Conservation (phyloP, 192 early-diverging fungal species). For the Obelidium mucronatum region DNA sequence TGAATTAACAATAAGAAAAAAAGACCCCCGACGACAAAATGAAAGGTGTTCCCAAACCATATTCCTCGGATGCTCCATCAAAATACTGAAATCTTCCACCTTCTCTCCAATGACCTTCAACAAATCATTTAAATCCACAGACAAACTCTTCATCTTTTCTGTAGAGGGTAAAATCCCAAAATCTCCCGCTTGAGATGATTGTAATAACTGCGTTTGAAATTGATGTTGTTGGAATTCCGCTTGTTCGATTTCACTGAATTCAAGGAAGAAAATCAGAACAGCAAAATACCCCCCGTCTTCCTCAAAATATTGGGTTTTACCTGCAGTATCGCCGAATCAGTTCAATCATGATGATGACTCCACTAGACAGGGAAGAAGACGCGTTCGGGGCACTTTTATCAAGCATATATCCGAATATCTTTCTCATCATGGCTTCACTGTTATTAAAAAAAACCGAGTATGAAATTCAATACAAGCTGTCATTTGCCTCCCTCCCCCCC, state of each 20-base stretch:
- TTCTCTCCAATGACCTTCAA: constrained; percentile 83
- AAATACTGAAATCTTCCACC: constrained; percentile 76
- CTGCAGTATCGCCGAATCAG: constrained; percentile 96
- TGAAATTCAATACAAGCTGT: background rate
- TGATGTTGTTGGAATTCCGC: constrained; percentile 67
- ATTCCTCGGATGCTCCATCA: constrained; percentile 78
- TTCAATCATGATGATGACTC: constrained; percentile 97
- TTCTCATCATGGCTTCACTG: constrained; percentile 78
- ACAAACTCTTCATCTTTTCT: constrained; percentile 58
- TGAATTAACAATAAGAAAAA: constrained; percentile 2
- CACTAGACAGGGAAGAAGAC: constrained; percentile 90
- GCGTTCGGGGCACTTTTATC: constrained; percentile 75
- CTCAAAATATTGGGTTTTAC: too few species aligned
- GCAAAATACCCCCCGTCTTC: background rate
- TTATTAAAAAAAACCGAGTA: background rate
- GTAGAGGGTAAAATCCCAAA: constrained; percentile 48
- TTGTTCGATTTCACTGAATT: constrained; percentile 64
- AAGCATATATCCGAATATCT: constrained; percentile 91
- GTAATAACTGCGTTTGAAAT: constrained; percentile 50
- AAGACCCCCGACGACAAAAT: constrained; percentile 2
- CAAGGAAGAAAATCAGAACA: background rate
- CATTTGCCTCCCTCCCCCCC: too few species aligned
- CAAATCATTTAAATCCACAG: constrained; percentile 89
- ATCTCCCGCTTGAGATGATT: constrained; percentile 8
- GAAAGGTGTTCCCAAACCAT: constrained; percentile 54